Conservation (phyloP, 208 protist genomes). For the Trypanosoma boissoni region DNA sequence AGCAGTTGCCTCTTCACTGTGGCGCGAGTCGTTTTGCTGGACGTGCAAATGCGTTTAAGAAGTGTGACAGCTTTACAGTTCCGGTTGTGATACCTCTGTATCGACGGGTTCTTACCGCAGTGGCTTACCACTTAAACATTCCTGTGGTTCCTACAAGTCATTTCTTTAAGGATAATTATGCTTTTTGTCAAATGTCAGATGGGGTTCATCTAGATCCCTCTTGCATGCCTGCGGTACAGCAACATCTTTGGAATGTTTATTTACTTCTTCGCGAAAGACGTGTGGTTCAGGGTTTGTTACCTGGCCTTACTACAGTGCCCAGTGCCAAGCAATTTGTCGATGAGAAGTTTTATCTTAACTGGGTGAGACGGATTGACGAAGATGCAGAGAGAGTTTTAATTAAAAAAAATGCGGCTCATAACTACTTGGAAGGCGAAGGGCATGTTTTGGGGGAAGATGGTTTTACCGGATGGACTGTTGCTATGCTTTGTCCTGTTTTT, state of each 20-base stretch:
- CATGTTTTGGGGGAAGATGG: too few relatives aligned
- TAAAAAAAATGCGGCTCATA: too few relatives aligned
- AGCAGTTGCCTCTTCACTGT: conserved; percentile 10
- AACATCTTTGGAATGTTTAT: conserved; percentile 10
- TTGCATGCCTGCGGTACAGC: conserved; percentile 5
- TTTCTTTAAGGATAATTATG: not conserved
- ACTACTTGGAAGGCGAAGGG: too few relatives aligned
- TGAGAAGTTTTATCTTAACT: not conserved
- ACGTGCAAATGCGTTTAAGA: not conserved
- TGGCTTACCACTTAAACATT: conserved; percentile 7
- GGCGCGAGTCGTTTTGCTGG: conserved; percentile 1
- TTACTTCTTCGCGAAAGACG: not conserved
- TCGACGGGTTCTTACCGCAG: conserved; percentile 9
- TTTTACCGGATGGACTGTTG: too few relatives aligned
- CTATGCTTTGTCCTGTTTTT: too few relatives aligned
- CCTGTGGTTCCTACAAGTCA: conserved; percentile 7
- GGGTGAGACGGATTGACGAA: too few relatives aligned
- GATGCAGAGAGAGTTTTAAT: too few relatives aligned
- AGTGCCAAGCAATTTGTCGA: conserved; percentile 1
- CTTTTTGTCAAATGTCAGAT: conserved; percentile 1
- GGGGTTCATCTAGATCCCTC: conserved; percentile 4
- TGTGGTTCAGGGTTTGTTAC: not conserved
- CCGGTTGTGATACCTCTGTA: conserved; percentile 8
- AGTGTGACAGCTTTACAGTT: not conserved
- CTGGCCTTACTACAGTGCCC: not conserved